phyloP scores from a whole-genome alignment of 2,329 filamentous ascomycete genomes.

The Ophiostoma fasciatum region DNA sequence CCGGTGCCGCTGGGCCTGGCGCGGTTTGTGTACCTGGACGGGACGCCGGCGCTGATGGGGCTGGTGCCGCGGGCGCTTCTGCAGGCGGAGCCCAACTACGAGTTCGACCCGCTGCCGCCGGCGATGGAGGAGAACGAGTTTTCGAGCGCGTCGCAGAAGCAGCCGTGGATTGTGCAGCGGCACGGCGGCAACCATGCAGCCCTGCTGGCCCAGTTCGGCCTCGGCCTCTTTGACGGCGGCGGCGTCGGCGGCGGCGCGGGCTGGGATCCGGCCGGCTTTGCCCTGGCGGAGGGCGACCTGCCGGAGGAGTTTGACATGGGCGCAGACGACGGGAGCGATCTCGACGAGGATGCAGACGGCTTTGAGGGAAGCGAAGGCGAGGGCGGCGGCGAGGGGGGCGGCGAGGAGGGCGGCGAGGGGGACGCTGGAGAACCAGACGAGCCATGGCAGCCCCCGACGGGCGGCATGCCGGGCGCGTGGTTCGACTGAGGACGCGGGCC shows the following conservation, averaged over 20 bases:
- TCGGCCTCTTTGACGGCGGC: too few relatives aligned
- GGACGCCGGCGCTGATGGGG: slow-evolving; percentile 54
- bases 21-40: slow-evolving; percentile 65
- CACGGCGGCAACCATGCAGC: too few relatives aligned
- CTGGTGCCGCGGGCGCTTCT: slow-evolving; percentile 54
- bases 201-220: too few relatives aligned
- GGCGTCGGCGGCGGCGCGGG: too few relatives aligned
- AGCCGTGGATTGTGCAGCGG: slow-evolving; percentile 24
- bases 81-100: slow-evolving; percentile 48
- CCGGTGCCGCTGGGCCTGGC: slow-evolving; percentile 40
- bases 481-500: too few relatives aligned
- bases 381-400: not conserved
- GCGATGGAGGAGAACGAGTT: slow-evolving; percentile 38
- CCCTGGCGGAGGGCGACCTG: not conserved
- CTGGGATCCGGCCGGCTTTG: not conserved
- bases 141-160: slow-evolving; percentile 24
- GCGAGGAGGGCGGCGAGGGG: not conserved
- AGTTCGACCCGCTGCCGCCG: slow-evolving; percentile 74
- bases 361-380: not conserved
- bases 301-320: not conserved
- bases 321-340: not conserved
- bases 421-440: not conserved
- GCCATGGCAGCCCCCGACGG: not conserved
- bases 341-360: not conserved
- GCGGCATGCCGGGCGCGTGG: slow-evolving; percentile 10